phyloP scores from a whole-genome alignment of 1,284 basidiomycete genomes.

The Pterula multifida region DNA sequence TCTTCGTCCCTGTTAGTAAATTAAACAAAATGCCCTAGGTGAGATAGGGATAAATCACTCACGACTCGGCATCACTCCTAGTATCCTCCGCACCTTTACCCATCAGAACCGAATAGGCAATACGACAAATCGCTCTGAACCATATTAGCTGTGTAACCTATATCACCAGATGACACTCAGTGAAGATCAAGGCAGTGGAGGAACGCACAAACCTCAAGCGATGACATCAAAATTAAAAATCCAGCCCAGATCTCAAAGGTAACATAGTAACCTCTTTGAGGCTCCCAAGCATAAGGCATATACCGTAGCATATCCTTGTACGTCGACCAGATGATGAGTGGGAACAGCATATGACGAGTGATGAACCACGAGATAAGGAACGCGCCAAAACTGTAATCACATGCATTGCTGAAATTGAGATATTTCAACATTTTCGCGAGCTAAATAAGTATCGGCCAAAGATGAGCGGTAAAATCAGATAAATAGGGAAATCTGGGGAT shows the following conservation, averaged over 20 bases:
- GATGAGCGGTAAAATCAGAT: conserved; percentile 5
- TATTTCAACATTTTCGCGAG: conserved; percentile 93
- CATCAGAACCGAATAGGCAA: conserved; percentile 71
- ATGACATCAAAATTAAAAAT: conserved; percentile 48
- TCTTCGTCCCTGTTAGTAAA: conserved; percentile 13
- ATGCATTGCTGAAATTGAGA: conserved; percentile 51
- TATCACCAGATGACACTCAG: conserved; percentile 11
- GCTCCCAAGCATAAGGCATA: conserved; percentile 48
- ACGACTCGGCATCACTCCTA: conserved; percentile 76
- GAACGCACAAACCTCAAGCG: conserved; percentile 43
- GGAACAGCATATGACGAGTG: conserved; percentile 75
- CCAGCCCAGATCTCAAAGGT: conserved; percentile 29
- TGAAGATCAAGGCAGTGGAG: conserved; percentile 7
- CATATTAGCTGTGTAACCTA: conserved; percentile 71
- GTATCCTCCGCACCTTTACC: conserved; percentile 76
- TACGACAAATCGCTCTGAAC: conserved; percentile 77
- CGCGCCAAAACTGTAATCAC: conserved; percentile 68
- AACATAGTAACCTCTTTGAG: conserved; percentile 45
- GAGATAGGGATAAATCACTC: conserved; percentile 13
- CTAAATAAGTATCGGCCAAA: too few relatives aligned
- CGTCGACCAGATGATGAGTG: conserved; percentile 53
- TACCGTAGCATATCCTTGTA: conserved; percentile 36
- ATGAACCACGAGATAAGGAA: conserved; percentile 87
- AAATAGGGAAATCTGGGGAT: conserved; percentile 4
- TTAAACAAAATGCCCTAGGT: neutral